A percentile compares a stretch with the other conserved stretches of the same genome.
Conservation (phyloP, 2,329 filamentous ascomycete species). For the Acrocalymma vagum region DNA sequence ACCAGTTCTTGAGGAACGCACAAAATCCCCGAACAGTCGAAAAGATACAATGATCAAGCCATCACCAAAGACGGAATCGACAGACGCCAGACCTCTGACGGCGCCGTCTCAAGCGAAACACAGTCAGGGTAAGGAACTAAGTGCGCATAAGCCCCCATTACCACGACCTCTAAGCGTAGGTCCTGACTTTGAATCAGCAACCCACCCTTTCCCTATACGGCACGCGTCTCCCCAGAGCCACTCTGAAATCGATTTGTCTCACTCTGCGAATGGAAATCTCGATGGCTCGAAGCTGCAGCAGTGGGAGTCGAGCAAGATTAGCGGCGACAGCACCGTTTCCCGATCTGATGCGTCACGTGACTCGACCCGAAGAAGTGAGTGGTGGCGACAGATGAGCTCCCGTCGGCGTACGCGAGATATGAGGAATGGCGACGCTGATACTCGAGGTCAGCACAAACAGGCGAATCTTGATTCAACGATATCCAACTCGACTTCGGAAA, state of each 20-base stretch:
- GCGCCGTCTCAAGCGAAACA: conserved; percentile 44
- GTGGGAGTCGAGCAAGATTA: conserved; percentile 42
- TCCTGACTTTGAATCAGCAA: conserved; percentile 30
- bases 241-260: conserved; percentile 43
- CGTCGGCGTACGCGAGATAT: conserved; percentile 35
- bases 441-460: conserved; percentile 32
- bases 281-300: conserved; percentile 39
- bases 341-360: conserved; percentile 42
- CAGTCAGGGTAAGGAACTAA: conserved; percentile 41
- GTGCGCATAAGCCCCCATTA: conserved; percentile 16
- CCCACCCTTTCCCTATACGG: conserved; percentile 39
- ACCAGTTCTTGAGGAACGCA: conserved; percentile 19
- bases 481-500: conserved; percentile 30
- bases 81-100: conserved; percentile 40
- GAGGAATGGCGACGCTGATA: conserved; percentile 39
- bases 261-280: conserved; percentile 40
- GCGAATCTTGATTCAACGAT: conserved; percentile 28
- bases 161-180: conserved; percentile 18
- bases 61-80: conserved; percentile 37
- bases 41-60: conserved; percentile 40
- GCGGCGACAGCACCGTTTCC: conserved; percentile 37
- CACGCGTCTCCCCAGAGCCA: conserved; percentile 42
- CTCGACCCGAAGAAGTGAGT: conserved; percentile 32
- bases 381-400: conserved; percentile 46
- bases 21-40: conserved; percentile 28